Conservation (phyloP, 129 eudicot genomes). For the Tanacetum coccineum region DNA sequence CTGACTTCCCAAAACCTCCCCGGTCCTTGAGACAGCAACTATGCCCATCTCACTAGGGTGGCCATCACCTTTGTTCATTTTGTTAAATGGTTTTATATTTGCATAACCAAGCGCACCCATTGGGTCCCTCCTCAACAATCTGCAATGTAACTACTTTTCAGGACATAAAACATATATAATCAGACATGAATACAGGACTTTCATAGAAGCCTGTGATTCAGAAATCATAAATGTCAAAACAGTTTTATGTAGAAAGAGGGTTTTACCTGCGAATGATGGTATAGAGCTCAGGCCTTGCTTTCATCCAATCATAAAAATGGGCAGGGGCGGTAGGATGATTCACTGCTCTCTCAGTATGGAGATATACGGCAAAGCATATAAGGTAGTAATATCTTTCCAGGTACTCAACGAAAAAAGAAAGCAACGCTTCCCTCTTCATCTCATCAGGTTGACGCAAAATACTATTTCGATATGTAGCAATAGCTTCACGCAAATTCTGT, state of each 20-base stretch:
- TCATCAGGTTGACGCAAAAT: constrained; percentile 89
- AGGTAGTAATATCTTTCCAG: constrained; percentile 96
- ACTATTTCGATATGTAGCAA: constrained; percentile 80
- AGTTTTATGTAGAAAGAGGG: constrained; percentile 3
- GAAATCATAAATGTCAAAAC: constrained; percentile 3
- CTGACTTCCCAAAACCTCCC: constrained; percentile 97
- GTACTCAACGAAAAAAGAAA: constrained; percentile 96
- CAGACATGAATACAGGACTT: not conserved
- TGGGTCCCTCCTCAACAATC: constrained; percentile 93
- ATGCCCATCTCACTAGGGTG: constrained; percentile 83
- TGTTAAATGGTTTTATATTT: constrained; percentile 37
- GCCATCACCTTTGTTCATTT: constrained; percentile 43
- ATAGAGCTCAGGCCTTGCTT: constrained; percentile 91
- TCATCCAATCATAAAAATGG: constrained; percentile 94
- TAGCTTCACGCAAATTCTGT: constrained; percentile 97
- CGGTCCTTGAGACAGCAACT: constrained; percentile 83
- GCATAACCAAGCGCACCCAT: constrained; percentile 97
- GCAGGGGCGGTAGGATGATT: constrained; percentile 34
- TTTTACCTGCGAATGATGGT: constrained; percentile 87
- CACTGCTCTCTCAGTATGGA: constrained; percentile 63
- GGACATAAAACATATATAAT: constrained; percentile 12
- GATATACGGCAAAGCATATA: constrained; percentile 94
- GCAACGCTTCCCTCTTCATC: constrained; percentile 94
- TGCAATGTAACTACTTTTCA: constrained; percentile 31
- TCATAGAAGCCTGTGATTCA: not conserved